Base-by-base conservation (phyloP, 176 grass and related monocot genomes). In the Eragrostis curvula region DNA sequence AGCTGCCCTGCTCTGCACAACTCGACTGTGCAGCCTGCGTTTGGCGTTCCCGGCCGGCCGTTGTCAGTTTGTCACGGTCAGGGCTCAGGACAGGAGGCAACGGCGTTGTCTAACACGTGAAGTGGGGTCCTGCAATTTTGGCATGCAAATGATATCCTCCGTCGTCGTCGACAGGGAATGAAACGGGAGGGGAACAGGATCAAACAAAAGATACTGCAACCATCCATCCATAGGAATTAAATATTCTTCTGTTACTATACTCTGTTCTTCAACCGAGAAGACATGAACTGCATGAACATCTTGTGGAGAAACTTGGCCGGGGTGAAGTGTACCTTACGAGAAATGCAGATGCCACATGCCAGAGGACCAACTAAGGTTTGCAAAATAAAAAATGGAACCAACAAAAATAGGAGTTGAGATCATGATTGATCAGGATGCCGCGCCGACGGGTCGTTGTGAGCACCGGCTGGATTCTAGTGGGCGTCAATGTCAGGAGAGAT, bases 401-500 rank as follows among this genome's bases (percentile, higher is more conserved):
- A 42, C 59, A 20, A 39, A 43, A 24, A 27, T n/a, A 24, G 32
- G 43, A 12, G 29, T 28, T 28, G 55, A 62, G 28, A 42, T 6
- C 25, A 56, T 17, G 46, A 62, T 42, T 20, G 27, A 47, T 46
- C 48, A 45, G 18, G 77, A 21, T 20, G 72, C 83, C 60, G 32
- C 32, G 39, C 36, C 17, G 56, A 67, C 48, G 10, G 32, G 27
- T 81, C 39, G 18, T 49, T 75, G 61, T 46, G 77, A 46, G 18
- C n/a, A 45, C 47, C 41, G 21, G 46, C 3, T 75, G 50, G 63
- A 77, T 68, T 77, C 63, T 68, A 84, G 49, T 65, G 9, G 51
- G 48, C 41, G 73, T 84, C 82, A 12, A 60, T 49, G 53, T 77
- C 63, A 29, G 40, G 5, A 8, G 20, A 69, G 79, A 81, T 81